Evolutionary conservation across 768 basidiomycete genomes (phyloP).

Genomic region (Mycena vulgaris): DNA sequence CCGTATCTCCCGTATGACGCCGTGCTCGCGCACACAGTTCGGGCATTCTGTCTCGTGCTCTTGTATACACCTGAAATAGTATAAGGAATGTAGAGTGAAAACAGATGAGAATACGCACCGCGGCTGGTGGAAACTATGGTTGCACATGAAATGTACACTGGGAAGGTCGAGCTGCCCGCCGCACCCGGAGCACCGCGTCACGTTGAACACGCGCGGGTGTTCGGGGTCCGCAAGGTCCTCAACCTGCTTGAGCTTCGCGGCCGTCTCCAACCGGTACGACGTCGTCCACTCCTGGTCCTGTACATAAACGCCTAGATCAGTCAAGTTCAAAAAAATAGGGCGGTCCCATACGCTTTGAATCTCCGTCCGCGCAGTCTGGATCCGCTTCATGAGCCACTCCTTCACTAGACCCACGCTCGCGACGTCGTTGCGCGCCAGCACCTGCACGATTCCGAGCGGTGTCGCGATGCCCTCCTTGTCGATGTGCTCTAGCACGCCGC

Average conservation of each 20-base stretch:
- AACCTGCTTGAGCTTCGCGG: slow-evolving; percentile 84
- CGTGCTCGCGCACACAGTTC: slow-evolving; percentile 88
- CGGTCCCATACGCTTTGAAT: slow-evolving; percentile 79
- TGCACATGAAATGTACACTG: slow-evolving; percentile 97
- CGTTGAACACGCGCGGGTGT: slow-evolving; percentile 91
- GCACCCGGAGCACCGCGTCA: slow-evolving; percentile 93
- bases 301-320: slow-evolving; percentile 1
- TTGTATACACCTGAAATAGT: slow-evolving; percentile 78
- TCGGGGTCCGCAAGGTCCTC: slow-evolving; percentile 84
- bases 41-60: slow-evolving; percentile 95
- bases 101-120: slow-evolving; percentile 63
- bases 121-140: slow-evolving; percentile 93
- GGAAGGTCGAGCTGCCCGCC: slow-evolving; percentile 93
- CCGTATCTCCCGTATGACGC: slow-evolving; percentile 91
- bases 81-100: background rate
- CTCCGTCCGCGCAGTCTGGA: slow-evolving; percentile 80
- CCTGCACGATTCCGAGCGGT: slow-evolving; percentile 90
- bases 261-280: slow-evolving; percentile 92
- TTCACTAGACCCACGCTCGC: slow-evolving; percentile 94
- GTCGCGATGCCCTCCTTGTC: slow-evolving; percentile 89
- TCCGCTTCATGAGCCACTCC: slow-evolving; percentile 88
- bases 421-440: slow-evolving; percentile 89
- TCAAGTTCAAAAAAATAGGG: slow-evolving; percentile 8
- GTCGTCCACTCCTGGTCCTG: slow-evolving; percentile 90
- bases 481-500: slow-evolving; percentile 79